Percentiles rank a stretch among this genome's conserved stretches.
Conservation (phyloP, 2,329 filamentous ascomycete genomes). For the Pyricularia pennisetigena region DNA sequence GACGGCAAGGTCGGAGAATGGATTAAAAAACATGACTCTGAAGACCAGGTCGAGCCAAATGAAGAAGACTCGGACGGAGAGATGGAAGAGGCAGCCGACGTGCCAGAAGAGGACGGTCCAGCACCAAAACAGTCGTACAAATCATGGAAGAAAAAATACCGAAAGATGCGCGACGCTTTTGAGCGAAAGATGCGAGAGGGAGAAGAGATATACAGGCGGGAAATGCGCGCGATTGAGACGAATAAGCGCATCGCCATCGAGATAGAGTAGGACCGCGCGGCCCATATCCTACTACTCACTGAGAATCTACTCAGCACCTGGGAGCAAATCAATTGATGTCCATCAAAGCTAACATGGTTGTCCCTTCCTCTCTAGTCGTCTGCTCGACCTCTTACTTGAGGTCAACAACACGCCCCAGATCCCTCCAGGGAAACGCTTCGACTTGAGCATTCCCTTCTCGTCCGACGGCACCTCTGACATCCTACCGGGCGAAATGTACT, state of each 20-base stretch:
- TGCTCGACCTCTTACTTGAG: conserved; percentile 82
- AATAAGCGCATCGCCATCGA: conserved; percentile 79
- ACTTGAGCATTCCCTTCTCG: conserved; percentile 43
- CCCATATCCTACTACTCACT: not conserved
- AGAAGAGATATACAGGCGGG: conserved; percentile 71
- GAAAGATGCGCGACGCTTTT: conserved; percentile 76
- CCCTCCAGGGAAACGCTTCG: conserved; percentile 62
- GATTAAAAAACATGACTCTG: conserved; percentile 19
- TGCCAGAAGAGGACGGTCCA: conserved; percentile 20
- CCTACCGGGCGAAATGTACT: conserved; percentile 35
- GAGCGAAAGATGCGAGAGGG: conserved; percentile 70
- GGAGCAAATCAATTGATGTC: not conserved
- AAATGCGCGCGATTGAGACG: conserved; percentile 70
- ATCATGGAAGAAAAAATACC: conserved; percentile 87
- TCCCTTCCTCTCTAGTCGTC: conserved; percentile 46
- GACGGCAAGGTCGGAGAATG: not conserved
- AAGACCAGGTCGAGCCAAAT: conserved; percentile 7
- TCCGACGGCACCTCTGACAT: conserved; percentile 8
- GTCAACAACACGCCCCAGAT: conserved; percentile 80
- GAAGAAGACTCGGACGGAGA: conserved; percentile 22
- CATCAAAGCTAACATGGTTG: conserved; percentile 2
- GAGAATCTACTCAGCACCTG: not conserved
- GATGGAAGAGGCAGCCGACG: conserved; percentile 27
- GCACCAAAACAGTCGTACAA: conserved; percentile 43
- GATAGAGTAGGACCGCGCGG: conserved; percentile 62